phyloP scores from a whole-genome alignment of 768 basidiomycete genomes.

The Russula sp. region DNA sequence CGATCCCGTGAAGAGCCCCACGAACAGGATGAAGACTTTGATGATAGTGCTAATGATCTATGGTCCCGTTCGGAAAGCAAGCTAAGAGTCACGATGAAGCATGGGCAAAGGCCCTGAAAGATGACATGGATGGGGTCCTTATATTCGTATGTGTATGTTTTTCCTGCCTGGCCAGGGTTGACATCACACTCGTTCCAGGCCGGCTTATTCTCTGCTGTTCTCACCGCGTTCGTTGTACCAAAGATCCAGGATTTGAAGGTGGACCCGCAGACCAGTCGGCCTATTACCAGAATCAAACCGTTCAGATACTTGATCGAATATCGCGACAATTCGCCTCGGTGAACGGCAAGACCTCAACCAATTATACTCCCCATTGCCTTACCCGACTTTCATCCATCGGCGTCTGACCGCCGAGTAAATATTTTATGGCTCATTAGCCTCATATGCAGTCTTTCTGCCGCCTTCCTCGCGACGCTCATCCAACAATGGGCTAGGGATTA shows the following conservation, averaged over 20 bases:
- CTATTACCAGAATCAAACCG: constrained; percentile 15
- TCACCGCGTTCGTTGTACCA: constrained; percentile 17
- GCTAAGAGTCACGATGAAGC: background rate
- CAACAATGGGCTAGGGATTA: too few relatives aligned
- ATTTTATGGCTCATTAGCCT: too few relatives aligned
- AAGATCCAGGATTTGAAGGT: constrained; percentile 11
- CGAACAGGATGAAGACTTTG: background rate
- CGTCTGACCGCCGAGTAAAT: too few relatives aligned
- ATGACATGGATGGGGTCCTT: constrained; percentile 1
- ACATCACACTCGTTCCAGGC: background rate
- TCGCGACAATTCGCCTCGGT: constrained; percentile 10
- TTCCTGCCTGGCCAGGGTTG: background rate
- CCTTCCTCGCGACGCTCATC: too few relatives aligned
- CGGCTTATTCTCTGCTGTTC: constrained; percentile 22
- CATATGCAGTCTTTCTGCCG: too few relatives aligned
- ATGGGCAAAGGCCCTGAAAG: background rate
- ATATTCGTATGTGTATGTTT: background rate
- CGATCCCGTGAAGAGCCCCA: background rate
- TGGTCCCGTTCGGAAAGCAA: background rate
- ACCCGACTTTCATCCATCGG: too few relatives aligned
- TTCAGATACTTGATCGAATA: background rate
- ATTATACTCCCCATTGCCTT: background rate
- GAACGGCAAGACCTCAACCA: background rate
- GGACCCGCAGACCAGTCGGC: background rate
- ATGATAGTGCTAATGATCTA: constrained; percentile 1